Percentiles rank a stretch among this genome's conserved stretches.
Conservation (phyloP, 495 filamentous ascomycete species). For the Penicillium cataractarum region DNA sequence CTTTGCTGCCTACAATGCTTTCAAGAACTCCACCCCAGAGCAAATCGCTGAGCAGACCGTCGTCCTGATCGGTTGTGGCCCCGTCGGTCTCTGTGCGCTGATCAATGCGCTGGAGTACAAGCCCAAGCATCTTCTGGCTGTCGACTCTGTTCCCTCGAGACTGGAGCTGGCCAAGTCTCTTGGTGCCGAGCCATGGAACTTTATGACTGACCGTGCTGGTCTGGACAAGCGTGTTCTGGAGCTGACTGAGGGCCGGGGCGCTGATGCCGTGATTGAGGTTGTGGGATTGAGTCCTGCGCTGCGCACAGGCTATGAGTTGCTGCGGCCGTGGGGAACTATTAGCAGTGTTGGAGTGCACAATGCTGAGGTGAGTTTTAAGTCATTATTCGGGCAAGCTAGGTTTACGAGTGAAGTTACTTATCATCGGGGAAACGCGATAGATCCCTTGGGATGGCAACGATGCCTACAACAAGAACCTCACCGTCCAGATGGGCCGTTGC, state of each 20-base stretch:
- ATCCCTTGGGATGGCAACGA: slow-evolving; percentile 84
- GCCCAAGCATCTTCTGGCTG: slow-evolving; percentile 80
- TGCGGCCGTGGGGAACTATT: slow-evolving; percentile 87
- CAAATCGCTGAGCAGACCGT: slow-evolving; percentile 71
- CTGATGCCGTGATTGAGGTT: slow-evolving; percentile 90
- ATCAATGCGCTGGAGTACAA: slow-evolving; percentile 80
- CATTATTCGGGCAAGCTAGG: background rate
- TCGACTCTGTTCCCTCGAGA: slow-evolving; percentile 80
- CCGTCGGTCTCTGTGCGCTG: slow-evolving; percentile 85
- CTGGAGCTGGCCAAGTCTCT: slow-evolving; percentile 75
- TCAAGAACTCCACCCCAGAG: slow-evolving; percentile 64
- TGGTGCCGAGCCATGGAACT: slow-evolving; percentile 88
- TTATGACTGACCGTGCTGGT: slow-evolving; percentile 66
- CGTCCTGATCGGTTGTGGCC: slow-evolving; percentile 87
- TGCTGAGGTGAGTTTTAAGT: slow-evolving; percentile 61
- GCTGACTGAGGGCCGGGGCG: slow-evolving; percentile 80
- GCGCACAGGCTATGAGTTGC: slow-evolving; percentile 78
- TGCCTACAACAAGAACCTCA: slow-evolving; percentile 88
- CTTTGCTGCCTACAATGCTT: slow-evolving; percentile 85
- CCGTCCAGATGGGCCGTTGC: slow-evolving; percentile 91
- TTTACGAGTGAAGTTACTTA: background rate
- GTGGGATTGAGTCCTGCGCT: slow-evolving; percentile 85
- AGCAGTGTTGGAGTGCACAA: slow-evolving; percentile 93
- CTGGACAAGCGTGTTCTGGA: slow-evolving; percentile 73
- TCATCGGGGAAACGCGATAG: slow-evolving; percentile 37